phyloP scores from a whole-genome alignment of 106 monocot species.

The Dioscorea zingiberensis region DNA sequence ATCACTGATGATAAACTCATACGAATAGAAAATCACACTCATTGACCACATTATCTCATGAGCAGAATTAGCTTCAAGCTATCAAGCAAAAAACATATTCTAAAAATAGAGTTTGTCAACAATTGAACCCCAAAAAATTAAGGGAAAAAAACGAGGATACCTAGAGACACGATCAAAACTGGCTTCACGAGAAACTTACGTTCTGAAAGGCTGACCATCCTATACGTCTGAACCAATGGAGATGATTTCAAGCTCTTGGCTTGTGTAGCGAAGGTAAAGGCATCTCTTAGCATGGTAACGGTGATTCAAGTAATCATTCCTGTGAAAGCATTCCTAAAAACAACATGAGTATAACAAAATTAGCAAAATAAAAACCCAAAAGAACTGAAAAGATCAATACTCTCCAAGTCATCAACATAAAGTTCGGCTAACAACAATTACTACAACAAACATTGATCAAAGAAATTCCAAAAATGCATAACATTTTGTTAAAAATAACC shows the following conservation, averaged over 20 bases:
- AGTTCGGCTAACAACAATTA: too few relatives aligned
- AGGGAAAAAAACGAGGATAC: constrained; percentile 22
- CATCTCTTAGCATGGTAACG: constrained; percentile 91
- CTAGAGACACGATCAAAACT: constrained; percentile 60
- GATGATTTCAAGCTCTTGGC: constrained; percentile 46
- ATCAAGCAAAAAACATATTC: not conserved
- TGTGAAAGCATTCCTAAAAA: constrained; percentile 45
- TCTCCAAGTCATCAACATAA: too few relatives aligned
- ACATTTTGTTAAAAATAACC: not conserved
- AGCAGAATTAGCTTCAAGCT: not conserved
- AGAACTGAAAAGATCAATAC: too few relatives aligned
- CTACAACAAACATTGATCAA: too few relatives aligned
- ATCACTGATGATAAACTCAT: too few relatives aligned
- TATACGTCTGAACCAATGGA: constrained; percentile 31
- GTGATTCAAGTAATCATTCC: constrained; percentile 84
- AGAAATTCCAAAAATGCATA: not conserved
- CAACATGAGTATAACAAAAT: not conserved
- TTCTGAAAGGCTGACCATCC: constrained; percentile 72
- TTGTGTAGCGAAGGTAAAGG: constrained; percentile 75
- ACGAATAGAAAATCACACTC: too few relatives aligned
- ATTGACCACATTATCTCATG: too few relatives aligned
- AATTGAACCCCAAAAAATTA: not conserved
- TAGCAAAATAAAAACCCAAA: not conserved
- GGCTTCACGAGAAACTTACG: constrained; percentile 94
- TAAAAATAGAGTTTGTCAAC: not conserved